Evolutionary conservation across 2,329 filamentous ascomycete species (phyloP), one percentile per base, ranked within the genome.

Genomic region (Emergomyces pasteurianus): DNA sequence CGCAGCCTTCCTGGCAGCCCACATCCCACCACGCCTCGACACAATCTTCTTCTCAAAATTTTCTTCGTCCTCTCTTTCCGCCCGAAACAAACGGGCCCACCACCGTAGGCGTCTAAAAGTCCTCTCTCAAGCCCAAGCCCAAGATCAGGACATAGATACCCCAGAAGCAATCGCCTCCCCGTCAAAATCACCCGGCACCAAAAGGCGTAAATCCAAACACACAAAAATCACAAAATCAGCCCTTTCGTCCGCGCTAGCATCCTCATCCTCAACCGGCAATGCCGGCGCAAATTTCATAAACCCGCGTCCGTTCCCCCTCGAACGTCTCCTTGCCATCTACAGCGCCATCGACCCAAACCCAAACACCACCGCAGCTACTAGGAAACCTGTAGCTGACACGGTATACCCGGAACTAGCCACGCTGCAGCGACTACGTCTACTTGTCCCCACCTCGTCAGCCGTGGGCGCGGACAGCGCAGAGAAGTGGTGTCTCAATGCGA

Each of bases 11-110:
- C 68, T 80, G 21, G 77, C 78, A 56, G 78, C 77, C 12, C 74
- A 79, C 65, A 79, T 72, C 31, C 77, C 75, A 0, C 74, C 75
- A 58, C 72, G 77, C 43, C 71, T 79, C 14, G 78, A 80, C 65
- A 78, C 76, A 8, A 74, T 78, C 60, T 77, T 80, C 62, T 80
- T 80, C 67, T 79, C 77, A 9, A 79, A 78, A 65, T 75, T 78
- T 59, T 77, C 77, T 16, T 75, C 75, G 8, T 74, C 75, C 0
- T 76, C 74, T 0, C 65, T 73, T 46, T 76, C 74, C 34, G 73
- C 72, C 7, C 70, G 75, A 52, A 76, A 75, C 61, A 78, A 78
- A 63, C 76, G 76, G 50, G 72, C 73, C 18, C 75, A 77, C 59
- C 75, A 75, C 62, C 70, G 66, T 38, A 66, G 75, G 12, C 73